phyloP scores from a whole-genome alignment of 164 flowering plant species.

The Chloranthus sessilifolius region DNA sequence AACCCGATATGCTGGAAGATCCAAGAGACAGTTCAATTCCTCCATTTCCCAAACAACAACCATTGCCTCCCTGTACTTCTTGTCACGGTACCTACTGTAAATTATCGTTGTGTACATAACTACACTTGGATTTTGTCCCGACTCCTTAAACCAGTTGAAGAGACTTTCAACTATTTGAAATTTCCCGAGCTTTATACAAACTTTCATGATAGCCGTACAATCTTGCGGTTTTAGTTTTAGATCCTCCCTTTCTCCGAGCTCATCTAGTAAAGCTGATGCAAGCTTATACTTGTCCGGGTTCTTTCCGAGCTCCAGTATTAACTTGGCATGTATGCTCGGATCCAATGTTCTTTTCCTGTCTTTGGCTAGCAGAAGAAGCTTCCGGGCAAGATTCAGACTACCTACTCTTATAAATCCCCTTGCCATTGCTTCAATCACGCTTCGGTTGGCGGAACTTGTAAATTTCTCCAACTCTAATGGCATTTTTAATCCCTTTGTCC shows the following conservation, averaged over 20 bases:
- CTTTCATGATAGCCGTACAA: constrained; percentile 82
- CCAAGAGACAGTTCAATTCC: constrained; percentile 48
- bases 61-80: constrained; percentile 67
- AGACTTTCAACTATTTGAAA: constrained; percentile 70
- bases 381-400: constrained; percentile 55
- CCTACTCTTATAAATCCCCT: constrained; percentile 83
- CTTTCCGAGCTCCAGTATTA: constrained; percentile 67
- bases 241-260: constrained; percentile 75
- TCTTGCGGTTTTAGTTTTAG: constrained; percentile 63
- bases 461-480: constrained; percentile 54
- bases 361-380: constrained; percentile 55
- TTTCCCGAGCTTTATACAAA: constrained; percentile 51
- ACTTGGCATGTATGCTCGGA: constrained; percentile 65
- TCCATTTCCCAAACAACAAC: constrained; percentile 92
- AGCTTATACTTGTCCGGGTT: constrained; percentile 60
- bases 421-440: constrained; percentile 73
- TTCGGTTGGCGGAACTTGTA: constrained; percentile 41
- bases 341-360: constrained; percentile 47
- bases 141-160: constrained; percentile 59
- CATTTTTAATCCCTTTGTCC: constrained; percentile 48
- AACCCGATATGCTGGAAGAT: constrained; percentile 88
- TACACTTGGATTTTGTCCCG: constrained; percentile 48
- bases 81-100: constrained; percentile 54
- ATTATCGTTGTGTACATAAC: constrained; percentile 90
- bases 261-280: constrained; percentile 45